Conservation (phyloP, 2,329 filamentous ascomycete genomes). For the Penicillium sp. region DNA sequence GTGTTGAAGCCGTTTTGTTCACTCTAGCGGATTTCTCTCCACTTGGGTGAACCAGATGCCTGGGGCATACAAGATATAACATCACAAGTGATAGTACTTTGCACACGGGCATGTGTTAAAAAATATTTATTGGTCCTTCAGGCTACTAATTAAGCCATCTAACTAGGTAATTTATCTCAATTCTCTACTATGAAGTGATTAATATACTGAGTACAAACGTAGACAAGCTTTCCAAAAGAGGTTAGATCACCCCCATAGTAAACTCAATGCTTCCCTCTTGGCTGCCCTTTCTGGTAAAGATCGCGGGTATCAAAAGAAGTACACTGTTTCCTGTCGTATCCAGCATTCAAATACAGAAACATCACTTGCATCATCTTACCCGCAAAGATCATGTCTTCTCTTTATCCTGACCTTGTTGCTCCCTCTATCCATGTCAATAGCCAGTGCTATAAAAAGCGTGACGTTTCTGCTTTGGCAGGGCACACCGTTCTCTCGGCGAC, state of each 20-base stretch:
- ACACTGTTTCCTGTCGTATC: neutral
- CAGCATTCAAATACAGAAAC: neutral
- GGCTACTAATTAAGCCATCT: neutral
- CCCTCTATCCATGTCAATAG: neutral
- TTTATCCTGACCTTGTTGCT: neutral
- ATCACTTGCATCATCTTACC: no score
- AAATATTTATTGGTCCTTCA: neutral
- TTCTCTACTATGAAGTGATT: no score
- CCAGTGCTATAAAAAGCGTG: neutral
- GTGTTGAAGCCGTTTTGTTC: no score
- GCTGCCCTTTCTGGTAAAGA: neutral
- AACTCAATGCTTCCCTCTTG: slow-evolving; percentile 1
- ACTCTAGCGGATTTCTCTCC: neutral
- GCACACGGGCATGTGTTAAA: neutral
- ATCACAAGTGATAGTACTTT: neutral
- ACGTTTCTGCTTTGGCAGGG: neutral
- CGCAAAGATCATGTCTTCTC: neutral
- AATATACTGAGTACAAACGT: no score
- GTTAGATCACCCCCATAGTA: neutral
- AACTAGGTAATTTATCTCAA: neutral
- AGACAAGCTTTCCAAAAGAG: neutral
- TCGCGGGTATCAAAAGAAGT: neutral
- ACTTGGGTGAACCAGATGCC: neutral
- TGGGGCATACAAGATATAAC: neutral
- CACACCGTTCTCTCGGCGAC: neutral